phyloP scores from a whole-genome alignment of 192 early-diverging fungal genomes.

The Oehlia diaphana region DNA sequence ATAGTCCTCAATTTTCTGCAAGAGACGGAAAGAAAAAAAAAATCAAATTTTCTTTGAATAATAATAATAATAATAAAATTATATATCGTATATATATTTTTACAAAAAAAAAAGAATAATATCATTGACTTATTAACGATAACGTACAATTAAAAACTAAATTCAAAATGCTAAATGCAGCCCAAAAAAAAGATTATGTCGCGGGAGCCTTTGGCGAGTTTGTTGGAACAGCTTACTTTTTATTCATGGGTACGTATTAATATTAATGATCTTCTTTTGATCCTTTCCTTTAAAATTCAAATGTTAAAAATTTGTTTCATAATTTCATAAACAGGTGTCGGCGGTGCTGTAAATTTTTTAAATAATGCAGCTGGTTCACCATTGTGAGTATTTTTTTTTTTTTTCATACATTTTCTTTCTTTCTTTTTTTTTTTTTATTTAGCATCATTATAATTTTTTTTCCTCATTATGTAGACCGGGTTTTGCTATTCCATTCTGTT shows the following conservation, averaged over 20 bases:
- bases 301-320: not conserved
- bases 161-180: not conserved
- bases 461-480: not conserved
- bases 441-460: not conserved
- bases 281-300: not conserved
- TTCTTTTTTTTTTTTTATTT: not conserved
- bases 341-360: not conserved
- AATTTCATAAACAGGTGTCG: not conserved
- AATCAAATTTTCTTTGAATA: too few relatives aligned
- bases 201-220: not conserved
- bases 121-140: too few relatives aligned
- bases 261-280: not conserved
- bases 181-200: too few relatives aligned
- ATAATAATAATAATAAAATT: too few relatives aligned
- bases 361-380: not conserved
- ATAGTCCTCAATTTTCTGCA: too few relatives aligned
- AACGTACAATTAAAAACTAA: too few relatives aligned
- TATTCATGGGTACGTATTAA: constrained; percentile 2
- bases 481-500: constrained; percentile 36
- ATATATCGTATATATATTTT: too few relatives aligned
- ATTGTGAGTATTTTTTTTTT: not conserved
- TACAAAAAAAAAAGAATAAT: too few relatives aligned
- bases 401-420: too few relatives aligned
- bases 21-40: too few relatives aligned
- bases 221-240: constrained; percentile 2